Percentiles rank a stretch among this genome's conserved stretches.
These are phyloP conservation scores for Porogramme epimiltina DNA, from an alignment of 1,284 basidiomycete genomes.

Conservation along the genomic window DNA sequence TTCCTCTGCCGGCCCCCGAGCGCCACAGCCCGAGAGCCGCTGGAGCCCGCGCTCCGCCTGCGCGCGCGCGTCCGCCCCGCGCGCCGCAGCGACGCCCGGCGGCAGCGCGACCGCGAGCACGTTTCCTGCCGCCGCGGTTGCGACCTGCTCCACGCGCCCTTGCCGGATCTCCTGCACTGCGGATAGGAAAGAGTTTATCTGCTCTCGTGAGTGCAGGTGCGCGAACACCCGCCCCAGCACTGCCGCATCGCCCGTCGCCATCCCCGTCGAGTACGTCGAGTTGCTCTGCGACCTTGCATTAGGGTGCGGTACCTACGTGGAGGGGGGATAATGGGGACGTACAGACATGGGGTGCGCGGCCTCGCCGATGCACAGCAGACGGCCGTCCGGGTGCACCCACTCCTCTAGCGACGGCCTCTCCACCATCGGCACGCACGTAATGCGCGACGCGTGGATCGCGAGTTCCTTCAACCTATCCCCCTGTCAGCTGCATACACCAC, in stretches of 20 bases:
- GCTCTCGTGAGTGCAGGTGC: slow-evolving; percentile 48
- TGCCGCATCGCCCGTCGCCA: slow-evolving; percentile 59
- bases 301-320: neutral
- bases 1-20: slow-evolving; percentile 18
- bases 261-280: slow-evolving; percentile 49
- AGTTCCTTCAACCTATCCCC: slow-evolving; percentile 1
- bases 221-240: slow-evolving; percentile 60
- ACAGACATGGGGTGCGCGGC: slow-evolving; percentile 56
- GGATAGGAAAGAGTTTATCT: slow-evolving; percentile 51
- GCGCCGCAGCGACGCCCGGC: slow-evolving; percentile 18
- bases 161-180: slow-evolving; percentile 52
- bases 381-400: slow-evolving; percentile 29
- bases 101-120: slow-evolving; percentile 24
- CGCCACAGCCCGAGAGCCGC: slow-evolving; percentile 7
- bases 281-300: slow-evolving; percentile 42
- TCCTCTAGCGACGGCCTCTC: slow-evolving; percentile 25
- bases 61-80: slow-evolving; percentile 8
- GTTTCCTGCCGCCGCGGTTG: slow-evolving; percentile 22
- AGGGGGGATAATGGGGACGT: slow-evolving; percentile 21
- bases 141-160: slow-evolving; percentile 20
- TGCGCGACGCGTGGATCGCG: slow-evolving; percentile 5
- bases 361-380: slow-evolving; percentile 31
- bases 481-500: too few species aligned
- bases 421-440: slow-evolving; percentile 16
- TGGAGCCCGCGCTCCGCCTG: slow-evolving; percentile 14